Evolutionary conservation across 1,284 basidiomycete species (phyloP).

Genomic region (Moniliella sp.): DNA sequence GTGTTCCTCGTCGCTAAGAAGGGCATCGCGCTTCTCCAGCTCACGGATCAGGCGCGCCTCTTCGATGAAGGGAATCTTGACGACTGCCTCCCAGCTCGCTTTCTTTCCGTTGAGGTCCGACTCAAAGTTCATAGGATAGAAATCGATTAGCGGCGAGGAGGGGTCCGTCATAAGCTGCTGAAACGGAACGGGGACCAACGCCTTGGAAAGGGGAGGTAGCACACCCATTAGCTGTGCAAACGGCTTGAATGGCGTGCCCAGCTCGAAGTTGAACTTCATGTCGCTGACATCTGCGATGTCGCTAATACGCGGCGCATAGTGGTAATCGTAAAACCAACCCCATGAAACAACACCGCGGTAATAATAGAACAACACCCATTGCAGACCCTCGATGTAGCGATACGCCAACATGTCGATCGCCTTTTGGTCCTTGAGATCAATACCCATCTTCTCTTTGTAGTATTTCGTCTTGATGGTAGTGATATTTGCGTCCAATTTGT

Average conservation of each 20-base stretch:
- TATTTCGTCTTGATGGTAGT: slow-evolving; percentile 73
- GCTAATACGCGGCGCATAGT: slow-evolving; percentile 54
- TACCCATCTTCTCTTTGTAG: slow-evolving; percentile 42
- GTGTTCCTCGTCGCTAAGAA: slow-evolving; percentile 57
- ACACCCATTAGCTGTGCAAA: slow-evolving; percentile 98
- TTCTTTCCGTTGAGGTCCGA: slow-evolving; percentile 94
- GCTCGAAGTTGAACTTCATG: slow-evolving; percentile 62
- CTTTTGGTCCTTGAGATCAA: slow-evolving; percentile 40
- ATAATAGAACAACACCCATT: slow-evolving; percentile 98
- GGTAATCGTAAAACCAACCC: slow-evolving; percentile 97
- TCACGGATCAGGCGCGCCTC: slow-evolving; percentile 56
- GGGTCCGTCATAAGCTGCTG: slow-evolving; percentile 73
- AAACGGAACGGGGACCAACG: slow-evolving; percentile 66
- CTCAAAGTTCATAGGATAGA: slow-evolving; percentile 77
- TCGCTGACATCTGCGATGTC: slow-evolving; percentile 57
- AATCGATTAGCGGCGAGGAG: slow-evolving; percentile 72
- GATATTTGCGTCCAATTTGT: slow-evolving; percentile 59
- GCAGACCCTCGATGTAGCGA: slow-evolving; percentile 75
- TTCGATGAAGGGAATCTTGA: slow-evolving; percentile 96
- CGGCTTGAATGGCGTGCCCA: slow-evolving; percentile 74
- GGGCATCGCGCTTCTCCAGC: slow-evolving; percentile 47
- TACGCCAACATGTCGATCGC: slow-evolving; percentile 23
- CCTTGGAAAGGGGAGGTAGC: slow-evolving; percentile 64
- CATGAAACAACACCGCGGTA: slow-evolving; percentile 88
- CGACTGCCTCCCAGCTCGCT: slow-evolving; percentile 91